Evolutionary conservation across 371 early-diverging fungal species (phyloP).

Genomic region (Funneliformis caledonium): DNA sequence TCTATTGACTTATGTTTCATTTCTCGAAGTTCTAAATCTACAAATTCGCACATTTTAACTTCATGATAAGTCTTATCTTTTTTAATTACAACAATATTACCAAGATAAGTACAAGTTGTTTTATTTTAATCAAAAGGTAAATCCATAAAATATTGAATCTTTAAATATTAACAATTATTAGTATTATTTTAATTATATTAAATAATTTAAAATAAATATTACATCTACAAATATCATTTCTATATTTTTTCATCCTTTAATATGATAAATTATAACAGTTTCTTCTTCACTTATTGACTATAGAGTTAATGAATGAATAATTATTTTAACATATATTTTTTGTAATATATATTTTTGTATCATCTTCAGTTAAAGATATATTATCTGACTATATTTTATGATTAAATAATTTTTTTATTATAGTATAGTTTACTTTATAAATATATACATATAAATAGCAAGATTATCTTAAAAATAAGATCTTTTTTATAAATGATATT

Average conservation of each 20-base stretch:
- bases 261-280: background rate
- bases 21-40: background rate
- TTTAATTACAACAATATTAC: background rate
- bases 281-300: background rate
- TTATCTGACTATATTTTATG: no score
- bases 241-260: background rate
- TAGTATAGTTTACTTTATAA: no score
- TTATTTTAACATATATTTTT: background rate
- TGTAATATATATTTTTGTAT: background rate
- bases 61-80: background rate
- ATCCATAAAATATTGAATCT: background rate
- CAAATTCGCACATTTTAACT: background rate
- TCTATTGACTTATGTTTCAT: background rate
- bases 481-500: no score
- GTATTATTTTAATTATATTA: no score
- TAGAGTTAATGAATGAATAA: conserved; percentile 1
- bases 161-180: background rate
- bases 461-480: no score
- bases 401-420: no score
- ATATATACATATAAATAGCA: no score
- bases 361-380: no score
- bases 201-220: no score
- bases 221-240: background rate
- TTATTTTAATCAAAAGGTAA: background rate
- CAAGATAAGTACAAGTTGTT: background rate